Evolutionary conservation across 1,139 yeast species (phyloP).

Genomic region (Lodderomyces jiufengensis): DNA sequence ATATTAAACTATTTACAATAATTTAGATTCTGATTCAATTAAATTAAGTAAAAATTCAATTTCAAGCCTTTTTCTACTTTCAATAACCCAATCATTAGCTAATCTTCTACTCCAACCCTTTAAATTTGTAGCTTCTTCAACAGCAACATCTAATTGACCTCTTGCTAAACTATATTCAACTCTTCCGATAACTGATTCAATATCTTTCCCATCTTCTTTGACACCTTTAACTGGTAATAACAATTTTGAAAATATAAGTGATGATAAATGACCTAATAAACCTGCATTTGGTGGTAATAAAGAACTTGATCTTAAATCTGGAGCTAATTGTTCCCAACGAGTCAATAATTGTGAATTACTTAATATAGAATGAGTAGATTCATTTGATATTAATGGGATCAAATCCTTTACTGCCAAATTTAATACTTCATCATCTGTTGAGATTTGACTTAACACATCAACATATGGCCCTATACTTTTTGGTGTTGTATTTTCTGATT

Average conservation of each 20-base stretch:
- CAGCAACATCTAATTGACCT: constrained; percentile 82
- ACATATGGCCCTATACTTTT: constrained; percentile 41
- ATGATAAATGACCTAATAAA: constrained; percentile 83
- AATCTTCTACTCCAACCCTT: constrained; percentile 92
- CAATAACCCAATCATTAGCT: constrained; percentile 87
- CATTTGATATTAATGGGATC: constrained; percentile 40
- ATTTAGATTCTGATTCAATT: constrained; percentile 55
- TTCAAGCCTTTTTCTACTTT: constrained; percentile 87
- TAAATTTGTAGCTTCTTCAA: constrained; percentile 84
- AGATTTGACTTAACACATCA: constrained; percentile 43
- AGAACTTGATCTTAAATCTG: constrained; percentile 86
- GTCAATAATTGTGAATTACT: constrained; percentile 63
- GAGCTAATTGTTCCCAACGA: constrained; percentile 73
- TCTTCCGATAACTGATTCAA: constrained; percentile 85
- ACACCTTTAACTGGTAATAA: constrained; percentile 61
- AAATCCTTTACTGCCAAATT: constrained; percentile 36
- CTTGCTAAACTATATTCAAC: constrained; percentile 73
- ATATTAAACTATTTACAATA: too few species aligned
- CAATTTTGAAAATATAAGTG: constrained; percentile 71
- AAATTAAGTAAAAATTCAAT: constrained; percentile 73
- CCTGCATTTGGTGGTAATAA: constrained; percentile 94
- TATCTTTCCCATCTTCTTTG: constrained; percentile 67
- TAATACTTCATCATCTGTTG: constrained; percentile 44
- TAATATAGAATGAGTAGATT: constrained; percentile 57
- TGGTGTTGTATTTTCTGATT: constrained; percentile 25